Percentiles rank a stretch among this genome's conserved stretches.
phyloP scores from a whole-genome alignment of 495 filamentous ascomycete genomes.

The Usnea hakonensis region DNA sequence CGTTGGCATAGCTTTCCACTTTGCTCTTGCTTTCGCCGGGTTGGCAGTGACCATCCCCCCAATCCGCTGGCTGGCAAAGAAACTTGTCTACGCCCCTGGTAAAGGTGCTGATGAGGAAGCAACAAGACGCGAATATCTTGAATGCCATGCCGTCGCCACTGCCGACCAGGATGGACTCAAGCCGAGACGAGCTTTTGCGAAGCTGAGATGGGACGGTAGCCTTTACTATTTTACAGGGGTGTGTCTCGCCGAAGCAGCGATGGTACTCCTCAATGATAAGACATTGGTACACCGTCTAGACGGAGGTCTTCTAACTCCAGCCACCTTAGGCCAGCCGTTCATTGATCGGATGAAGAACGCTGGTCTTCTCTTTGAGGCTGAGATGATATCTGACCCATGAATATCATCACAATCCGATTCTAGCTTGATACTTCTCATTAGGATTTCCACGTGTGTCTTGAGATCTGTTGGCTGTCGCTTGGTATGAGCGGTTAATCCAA shows the following conservation, averaged over 20 bases:
- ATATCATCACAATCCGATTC: background rate
- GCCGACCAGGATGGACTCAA: slow-evolving; percentile 45
- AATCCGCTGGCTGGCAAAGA: slow-evolving; percentile 45
- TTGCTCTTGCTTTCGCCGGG: slow-evolving; percentile 43
- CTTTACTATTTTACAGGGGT: slow-evolving; percentile 65
- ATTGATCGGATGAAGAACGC: slow-evolving; percentile 59
- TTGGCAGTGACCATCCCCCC: slow-evolving; percentile 46
- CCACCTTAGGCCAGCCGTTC: slow-evolving; percentile 69
- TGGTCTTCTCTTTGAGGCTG: slow-evolving; percentile 19
- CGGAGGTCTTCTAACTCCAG: slow-evolving; percentile 73
- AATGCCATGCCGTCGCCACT: slow-evolving; percentile 58
- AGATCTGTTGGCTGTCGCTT: background rate
- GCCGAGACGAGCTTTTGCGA: slow-evolving; percentile 48
- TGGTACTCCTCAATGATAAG: slow-evolving; percentile 59
- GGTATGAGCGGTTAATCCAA: background rate
- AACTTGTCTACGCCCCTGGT: slow-evolving; percentile 56
- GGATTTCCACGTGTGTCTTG: background rate
- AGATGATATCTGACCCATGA: slow-evolving; percentile 16
- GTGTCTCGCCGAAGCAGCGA: slow-evolving; percentile 60
- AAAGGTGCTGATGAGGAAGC: slow-evolving; percentile 55
- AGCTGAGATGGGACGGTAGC: slow-evolving; percentile 50
- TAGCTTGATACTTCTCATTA: background rate
- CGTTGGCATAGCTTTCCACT: slow-evolving; percentile 49
- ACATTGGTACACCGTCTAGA: slow-evolving; percentile 47
- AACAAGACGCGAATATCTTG: slow-evolving; percentile 48